Base-by-base conservation (phyloP, 2,329 filamentous ascomycete species). In the Epichloe typhina region DNA sequence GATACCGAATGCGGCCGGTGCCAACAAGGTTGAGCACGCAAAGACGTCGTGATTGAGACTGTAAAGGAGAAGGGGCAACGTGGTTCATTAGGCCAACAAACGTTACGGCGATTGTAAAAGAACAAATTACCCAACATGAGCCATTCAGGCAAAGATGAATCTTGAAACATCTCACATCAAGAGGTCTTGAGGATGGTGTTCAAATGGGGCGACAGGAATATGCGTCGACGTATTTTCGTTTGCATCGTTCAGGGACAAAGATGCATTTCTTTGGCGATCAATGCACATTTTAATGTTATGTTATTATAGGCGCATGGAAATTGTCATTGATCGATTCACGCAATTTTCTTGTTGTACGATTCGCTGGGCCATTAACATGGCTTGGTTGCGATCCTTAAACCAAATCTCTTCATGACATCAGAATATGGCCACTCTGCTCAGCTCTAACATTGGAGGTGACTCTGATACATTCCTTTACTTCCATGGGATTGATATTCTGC, bases 1-100 rank as follows among this genome's bases (percentile, higher is more conserved):
- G 36, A 44, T 53, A 23, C 43, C 53, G 9, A 54, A 59, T 13
- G 40, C 46, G 15, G 50, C 54, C 4, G 50, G 52, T 9, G 37
- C 17, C 31, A 31, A 47, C 9, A 51, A 47, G 38, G 37, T 35
- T 19, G 26, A 50, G 36, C 44, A 46, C 9, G 15, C 46, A 37
- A 51, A 51, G 37, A 37, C 42, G 15, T 51, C 49, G 47, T 53
- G 46, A 49, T 40, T 36, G 9, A 37, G 31, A 12, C 7, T 12
- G 12, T 4, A 17, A 33, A 33, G 3, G 37, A 8, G 31, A 26
- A 12, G n/a, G 42, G 19, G 7, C 17, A 41, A 15, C 15, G n/a
- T 33, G 8, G 39, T 15, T 37, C 39, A 37, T 35, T 15, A 21
- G 23, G 31, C 31, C 38, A n/a, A 35, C 11, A 21, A 23, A 15